Base-by-base conservation (phyloP, 1,284 basidiomycete genomes). In the Bondarzewia mesenterica region DNA sequence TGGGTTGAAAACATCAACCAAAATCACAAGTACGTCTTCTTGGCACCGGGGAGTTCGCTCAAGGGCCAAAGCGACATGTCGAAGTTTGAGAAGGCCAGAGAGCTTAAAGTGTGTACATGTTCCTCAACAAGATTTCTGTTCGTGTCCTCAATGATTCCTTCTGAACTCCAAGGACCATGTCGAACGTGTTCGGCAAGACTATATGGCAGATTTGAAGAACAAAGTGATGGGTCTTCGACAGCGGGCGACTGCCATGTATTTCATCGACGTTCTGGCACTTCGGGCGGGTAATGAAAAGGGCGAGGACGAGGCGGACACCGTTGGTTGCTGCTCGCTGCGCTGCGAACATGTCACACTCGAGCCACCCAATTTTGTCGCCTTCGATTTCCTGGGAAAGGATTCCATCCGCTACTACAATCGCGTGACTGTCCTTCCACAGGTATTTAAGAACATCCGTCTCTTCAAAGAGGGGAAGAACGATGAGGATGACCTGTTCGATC, bases 221-320 rank as follows among this genome's bases (percentile, higher is more conserved):
- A 96, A 95, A 67, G 77, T 92, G 54, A 97, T 93, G 88, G 87
- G 83, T 7, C 87, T 90, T 54, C 84, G 93, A 41, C 93, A 96
- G 67, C 84, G 93, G 32, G 94, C 93, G 7, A 97, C 93, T 0
- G 89, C 93, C 10, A 89, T 97, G 82, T 98, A 98, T 68, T 92
- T 98, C 69, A 97, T 98, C 60, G 93, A 98, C 69, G 80, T 81
- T 58, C 78, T 96, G 23, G 94, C 93, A 21, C 85, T 98, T 63
- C 89, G 93, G 76, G 93, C 93, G 42, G 93, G 93, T 60, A 97
- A 97, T 68, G 94, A 98, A 69, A 98, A 98, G 68, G 93, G 93
- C 42, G 94, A 96, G 60, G 93, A 98, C 56, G 93, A 97, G 67
- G 93, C 93, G 1, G 93, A 98, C 63, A 98, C 93, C 0, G 92